These are phyloP conservation scores for Vanrija pseudolonga DNA, from an alignment of 1,284 basidiomycete genomes.

Conservation along the genomic window DNA sequence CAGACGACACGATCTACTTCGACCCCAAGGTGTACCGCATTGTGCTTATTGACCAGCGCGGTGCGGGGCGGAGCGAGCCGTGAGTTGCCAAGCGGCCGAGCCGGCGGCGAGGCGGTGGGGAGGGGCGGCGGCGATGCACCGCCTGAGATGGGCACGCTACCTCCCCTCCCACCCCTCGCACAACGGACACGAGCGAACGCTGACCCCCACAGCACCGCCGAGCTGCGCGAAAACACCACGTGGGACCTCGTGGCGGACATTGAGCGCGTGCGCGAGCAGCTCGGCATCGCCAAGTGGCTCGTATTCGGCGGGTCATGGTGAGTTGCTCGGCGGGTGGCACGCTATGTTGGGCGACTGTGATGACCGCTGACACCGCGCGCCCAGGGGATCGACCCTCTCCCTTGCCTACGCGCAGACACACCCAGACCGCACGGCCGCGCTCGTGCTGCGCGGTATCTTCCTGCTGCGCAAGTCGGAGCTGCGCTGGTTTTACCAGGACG, in stretches of 20 bases:
- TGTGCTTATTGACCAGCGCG: conserved; percentile 71
- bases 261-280: conserved; percentile 70
- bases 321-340: too few relatives aligned
- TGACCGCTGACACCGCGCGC: background rate
- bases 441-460: conserved; percentile 87
- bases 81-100: conserved; percentile 32
- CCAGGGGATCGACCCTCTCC: conserved; percentile 79
- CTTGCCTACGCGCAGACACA: conserved; percentile 83
- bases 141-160: too few relatives aligned
- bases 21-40: conserved; percentile 74
- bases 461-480: conserved; percentile 81
- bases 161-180: too few relatives aligned
- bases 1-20: conserved; percentile 71
- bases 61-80: conserved; percentile 78
- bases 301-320: conserved; percentile 91
- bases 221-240: conserved; percentile 81
- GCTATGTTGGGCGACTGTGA: conserved; percentile 14
- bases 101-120: too few relatives aligned
- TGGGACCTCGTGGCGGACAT: conserved; percentile 92
- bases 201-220: conserved; percentile 58
- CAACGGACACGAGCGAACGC: too few relatives aligned
- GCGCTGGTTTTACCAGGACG: conserved; percentile 82
- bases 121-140: too few relatives aligned
- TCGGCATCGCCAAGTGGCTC: conserved; percentile 76
- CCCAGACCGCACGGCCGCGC: conserved; percentile 71